phyloP scores from a whole-genome alignment of 2,329 filamentous ascomycete species.

The Cyclaneusma minus region DNA sequence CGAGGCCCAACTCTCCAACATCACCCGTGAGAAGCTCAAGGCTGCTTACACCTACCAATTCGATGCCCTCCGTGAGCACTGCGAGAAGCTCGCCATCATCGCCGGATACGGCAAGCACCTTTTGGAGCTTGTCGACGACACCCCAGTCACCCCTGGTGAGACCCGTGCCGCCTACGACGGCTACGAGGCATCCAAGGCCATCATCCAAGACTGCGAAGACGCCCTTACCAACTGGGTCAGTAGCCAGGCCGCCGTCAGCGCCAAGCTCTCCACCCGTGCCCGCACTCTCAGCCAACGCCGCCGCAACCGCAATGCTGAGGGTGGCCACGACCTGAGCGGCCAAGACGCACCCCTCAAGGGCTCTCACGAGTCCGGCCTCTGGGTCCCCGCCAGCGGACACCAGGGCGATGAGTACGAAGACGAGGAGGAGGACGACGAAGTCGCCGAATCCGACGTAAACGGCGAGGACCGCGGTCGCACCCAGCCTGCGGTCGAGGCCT shows the following conservation, averaged over 20 bases:
- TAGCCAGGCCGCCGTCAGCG: constrained; percentile 73
- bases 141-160: constrained; percentile 91
- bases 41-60: constrained; percentile 97
- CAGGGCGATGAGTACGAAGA: constrained; percentile 46
- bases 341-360: constrained; percentile 71
- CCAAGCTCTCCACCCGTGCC: constrained; percentile 75
- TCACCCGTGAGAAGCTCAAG: constrained; percentile 98
- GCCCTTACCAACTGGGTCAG: constrained; percentile 93
- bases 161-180: constrained; percentile 92
- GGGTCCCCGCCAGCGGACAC: constrained; percentile 61
- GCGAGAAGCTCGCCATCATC: constrained; percentile 95
- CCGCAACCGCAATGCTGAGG: constrained; percentile 51
- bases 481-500: constrained; percentile 25
- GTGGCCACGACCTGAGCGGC: constrained; percentile 66
- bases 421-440: constrained; percentile 47
- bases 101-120: constrained; percentile 96
- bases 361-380: constrained; percentile 54
- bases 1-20: constrained; percentile 96
- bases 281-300: constrained; percentile 79
- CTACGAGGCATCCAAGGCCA: constrained; percentile 95
- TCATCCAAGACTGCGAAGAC: constrained; percentile 98
- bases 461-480: constrained; percentile 40
- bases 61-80: constrained; percentile 91
- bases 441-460: constrained; percentile 39
- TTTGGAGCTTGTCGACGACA: constrained; percentile 92